These are phyloP conservation scores for Mycena metata DNA, from an alignment of 768 basidiomycete genomes.

Conservation along the genomic window DNA sequence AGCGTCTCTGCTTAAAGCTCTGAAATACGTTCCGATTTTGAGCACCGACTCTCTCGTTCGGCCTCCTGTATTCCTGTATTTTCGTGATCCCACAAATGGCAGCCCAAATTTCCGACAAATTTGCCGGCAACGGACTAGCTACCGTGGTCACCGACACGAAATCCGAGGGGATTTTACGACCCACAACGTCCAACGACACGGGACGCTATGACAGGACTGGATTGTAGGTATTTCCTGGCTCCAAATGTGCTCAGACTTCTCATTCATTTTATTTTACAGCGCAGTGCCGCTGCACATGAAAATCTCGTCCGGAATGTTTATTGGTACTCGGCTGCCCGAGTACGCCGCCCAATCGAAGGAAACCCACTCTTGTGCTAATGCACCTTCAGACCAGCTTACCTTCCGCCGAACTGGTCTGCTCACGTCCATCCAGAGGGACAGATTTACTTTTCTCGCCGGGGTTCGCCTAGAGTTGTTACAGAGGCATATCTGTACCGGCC, in stretches of 20 bases:
- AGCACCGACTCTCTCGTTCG: neutral
- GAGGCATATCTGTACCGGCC: conserved; percentile 63
- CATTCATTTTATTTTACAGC: conserved; percentile 24
- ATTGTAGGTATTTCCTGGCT: conserved; percentile 36
- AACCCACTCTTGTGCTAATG: neutral
- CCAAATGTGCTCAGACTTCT: conserved; percentile 27
- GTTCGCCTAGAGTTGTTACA: conserved; percentile 62
- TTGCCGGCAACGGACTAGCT: neutral
- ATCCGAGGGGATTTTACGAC: conserved; percentile 38
- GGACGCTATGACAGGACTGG: conserved; percentile 45
- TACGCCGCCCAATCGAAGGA: conserved; percentile 12
- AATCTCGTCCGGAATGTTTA: conserved; percentile 43
- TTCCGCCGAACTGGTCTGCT: conserved; percentile 63
- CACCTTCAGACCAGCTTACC: conserved; percentile 55
- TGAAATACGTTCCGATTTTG: neutral
- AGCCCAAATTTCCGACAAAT: conserved; percentile 5
- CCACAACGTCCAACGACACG: conserved; percentile 47
- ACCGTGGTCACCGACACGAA: conserved; percentile 9
- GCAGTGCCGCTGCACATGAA: conserved; percentile 31
- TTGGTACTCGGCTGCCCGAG: conserved; percentile 36
- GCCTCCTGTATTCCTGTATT: neutral
- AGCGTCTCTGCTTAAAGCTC: neutral
- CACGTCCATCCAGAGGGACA: conserved; percentile 74
- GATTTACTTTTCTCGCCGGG: conserved; percentile 60
- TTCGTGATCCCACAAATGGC: conserved; percentile 4